Percentiles rank a stretch among this genome's conserved stretches.
These are phyloP conservation scores for Dothidotthia symphoricarpi DNA, from an alignment of 2,329 filamentous ascomycete species.

Conservation along the genomic window DNA sequence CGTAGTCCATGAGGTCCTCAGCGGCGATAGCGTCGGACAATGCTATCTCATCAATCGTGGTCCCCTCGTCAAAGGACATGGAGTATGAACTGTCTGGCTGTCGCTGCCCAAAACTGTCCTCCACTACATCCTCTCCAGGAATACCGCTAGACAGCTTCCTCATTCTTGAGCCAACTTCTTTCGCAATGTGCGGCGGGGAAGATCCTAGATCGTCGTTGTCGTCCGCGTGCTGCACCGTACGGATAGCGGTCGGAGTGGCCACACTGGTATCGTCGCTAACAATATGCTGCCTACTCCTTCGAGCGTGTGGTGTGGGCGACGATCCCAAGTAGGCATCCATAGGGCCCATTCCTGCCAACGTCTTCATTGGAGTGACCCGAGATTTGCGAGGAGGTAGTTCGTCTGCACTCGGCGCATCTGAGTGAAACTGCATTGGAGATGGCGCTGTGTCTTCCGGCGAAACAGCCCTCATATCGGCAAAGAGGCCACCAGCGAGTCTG, in stretches of 20 bases:
- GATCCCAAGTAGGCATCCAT: conserved; percentile 40
- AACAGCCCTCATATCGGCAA: conserved; percentile 57
- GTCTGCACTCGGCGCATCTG: conserved; percentile 27
- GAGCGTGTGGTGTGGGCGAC: conserved; percentile 38
- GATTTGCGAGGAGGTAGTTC: conserved; percentile 22
- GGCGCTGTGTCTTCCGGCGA: conserved; percentile 17
- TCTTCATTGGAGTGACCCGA: conserved; percentile 28
- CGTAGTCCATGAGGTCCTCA: conserved; percentile 3
- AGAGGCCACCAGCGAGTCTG: conserved; percentile 61
- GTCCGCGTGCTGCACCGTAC: conserved; percentile 17
- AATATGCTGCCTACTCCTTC: conserved; percentile 26
- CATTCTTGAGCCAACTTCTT: neutral
- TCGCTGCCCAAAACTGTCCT: conserved; percentile 22
- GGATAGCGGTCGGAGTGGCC: conserved; percentile 30
- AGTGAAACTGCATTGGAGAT: conserved; percentile 31
- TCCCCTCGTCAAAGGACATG: conserved; percentile 34
- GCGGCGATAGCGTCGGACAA: conserved; percentile 15
- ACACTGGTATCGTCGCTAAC: conserved; percentile 28
- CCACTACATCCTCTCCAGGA: conserved; percentile 3
- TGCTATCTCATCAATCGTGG: conserved; percentile 33
- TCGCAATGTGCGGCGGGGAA: conserved; percentile 38
- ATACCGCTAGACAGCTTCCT: conserved; percentile 4
- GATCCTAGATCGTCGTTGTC: conserved; percentile 34
- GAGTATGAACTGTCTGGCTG: conserved; percentile 18
- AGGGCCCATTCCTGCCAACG: conserved; percentile 28